A percentile compares a stretch with the other conserved stretches of the same genome.
phyloP scores from a whole-genome alignment of 108 stramenopile species.

The Fistulifera solaris region DNA sequence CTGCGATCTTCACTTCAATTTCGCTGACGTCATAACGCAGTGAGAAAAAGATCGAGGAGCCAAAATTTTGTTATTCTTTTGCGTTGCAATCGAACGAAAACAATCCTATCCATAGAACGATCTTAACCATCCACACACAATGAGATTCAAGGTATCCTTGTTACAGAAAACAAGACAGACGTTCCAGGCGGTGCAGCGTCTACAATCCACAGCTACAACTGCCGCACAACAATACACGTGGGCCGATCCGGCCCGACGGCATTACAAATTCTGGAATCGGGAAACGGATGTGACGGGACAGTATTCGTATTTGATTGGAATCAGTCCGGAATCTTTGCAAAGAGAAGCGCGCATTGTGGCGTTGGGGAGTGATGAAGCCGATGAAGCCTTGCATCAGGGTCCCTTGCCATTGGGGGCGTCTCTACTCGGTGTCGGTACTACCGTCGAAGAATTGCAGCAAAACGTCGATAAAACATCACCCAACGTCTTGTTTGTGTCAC shows the following conservation, averaged over 20 bases:
- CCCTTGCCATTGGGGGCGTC: constrained; percentile 40
- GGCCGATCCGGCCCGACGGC: constrained; percentile 36
- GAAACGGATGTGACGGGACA: constrained; percentile 27
- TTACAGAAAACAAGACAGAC: too few relatives aligned
- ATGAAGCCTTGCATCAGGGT: constrained; percentile 26
- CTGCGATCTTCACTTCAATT: too few relatives aligned
- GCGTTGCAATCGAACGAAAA: too few relatives aligned
- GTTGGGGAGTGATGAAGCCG: constrained; percentile 39
- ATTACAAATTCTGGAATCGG: constrained; percentile 68
- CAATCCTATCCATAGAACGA: too few relatives aligned
- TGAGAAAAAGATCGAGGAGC: too few relatives aligned
- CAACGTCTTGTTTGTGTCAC: constrained; percentile 65
- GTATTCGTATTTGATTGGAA: constrained; percentile 36
- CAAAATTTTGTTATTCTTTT: too few relatives aligned
- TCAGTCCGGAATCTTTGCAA: constrained; percentile 45
- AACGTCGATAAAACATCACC: constrained; percentile 26
- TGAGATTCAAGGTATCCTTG: too few relatives aligned
- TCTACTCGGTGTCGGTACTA: constrained; percentile 40
- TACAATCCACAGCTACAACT: too few relatives aligned
- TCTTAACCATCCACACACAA: too few relatives aligned
- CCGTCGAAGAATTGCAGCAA: constrained; percentile 41
- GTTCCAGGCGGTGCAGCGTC: too few relatives aligned
- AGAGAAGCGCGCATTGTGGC: constrained; percentile 50
- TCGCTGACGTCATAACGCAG: too few relatives aligned
- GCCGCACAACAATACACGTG: constrained; percentile 7